Evolutionary conservation across 495 filamentous ascomycete species (phyloP).

Genomic region (Podospora tetraspora): DNA sequence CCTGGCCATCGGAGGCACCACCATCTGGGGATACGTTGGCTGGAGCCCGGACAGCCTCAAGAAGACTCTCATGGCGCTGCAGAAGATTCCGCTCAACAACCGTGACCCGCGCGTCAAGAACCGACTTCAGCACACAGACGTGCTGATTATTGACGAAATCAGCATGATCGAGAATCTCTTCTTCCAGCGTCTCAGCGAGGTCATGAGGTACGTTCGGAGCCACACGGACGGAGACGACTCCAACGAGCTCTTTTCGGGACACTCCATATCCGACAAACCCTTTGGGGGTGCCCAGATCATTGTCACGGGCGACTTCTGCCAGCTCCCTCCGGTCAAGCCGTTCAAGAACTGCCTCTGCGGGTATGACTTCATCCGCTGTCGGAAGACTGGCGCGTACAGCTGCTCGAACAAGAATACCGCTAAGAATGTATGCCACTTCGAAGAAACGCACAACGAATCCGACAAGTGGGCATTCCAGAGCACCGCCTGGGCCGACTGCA

Average conservation of each 20-base stretch:
- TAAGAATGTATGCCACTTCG: constrained; percentile 32
- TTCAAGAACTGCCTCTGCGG: constrained; percentile 72
- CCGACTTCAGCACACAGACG: constrained; percentile 36
- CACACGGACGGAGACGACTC: too few relatives aligned
- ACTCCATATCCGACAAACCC: background rate
- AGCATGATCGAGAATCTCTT: constrained; percentile 52
- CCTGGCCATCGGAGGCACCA: constrained; percentile 48
- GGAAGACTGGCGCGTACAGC: constrained; percentile 60
- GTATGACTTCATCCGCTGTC: constrained; percentile 33
- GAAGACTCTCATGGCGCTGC: constrained; percentile 13
- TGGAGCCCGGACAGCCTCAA: constrained; percentile 41
- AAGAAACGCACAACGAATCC: constrained; percentile 28
- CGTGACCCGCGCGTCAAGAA: constrained; percentile 11
- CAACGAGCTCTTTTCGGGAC: too few relatives aligned
- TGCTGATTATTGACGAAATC: constrained; percentile 44
- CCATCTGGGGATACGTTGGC: constrained; percentile 51
- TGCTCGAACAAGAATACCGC: constrained; percentile 56
- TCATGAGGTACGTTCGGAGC: constrained; percentile 36
- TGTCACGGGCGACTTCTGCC: constrained; percentile 95
- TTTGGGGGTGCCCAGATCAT: constrained; percentile 93
- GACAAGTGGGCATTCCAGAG: constrained; percentile 40
- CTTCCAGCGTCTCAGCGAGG: constrained; percentile 48
- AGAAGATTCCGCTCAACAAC: background rate
- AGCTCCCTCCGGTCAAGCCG: constrained; percentile 86
- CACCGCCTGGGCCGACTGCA: constrained; percentile 33